phyloP scores from a whole-genome alignment of 106 monocot genomes.

The Agapanthus africanus region DNA sequence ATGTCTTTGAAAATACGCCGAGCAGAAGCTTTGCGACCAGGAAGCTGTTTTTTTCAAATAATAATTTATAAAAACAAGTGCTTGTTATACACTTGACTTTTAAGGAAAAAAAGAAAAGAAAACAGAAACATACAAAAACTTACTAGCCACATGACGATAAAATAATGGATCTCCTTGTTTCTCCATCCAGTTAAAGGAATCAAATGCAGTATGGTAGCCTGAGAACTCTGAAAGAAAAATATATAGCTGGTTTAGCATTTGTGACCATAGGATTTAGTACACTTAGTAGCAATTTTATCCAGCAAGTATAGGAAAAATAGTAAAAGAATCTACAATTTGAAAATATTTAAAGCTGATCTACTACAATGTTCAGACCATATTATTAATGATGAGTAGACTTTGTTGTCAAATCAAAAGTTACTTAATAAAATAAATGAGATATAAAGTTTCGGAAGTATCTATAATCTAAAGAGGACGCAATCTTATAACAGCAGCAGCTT shows the following conservation, averaged over 20 bases:
- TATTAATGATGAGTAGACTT: not conserved
- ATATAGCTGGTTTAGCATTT: not conserved
- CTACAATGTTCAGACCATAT: not conserved
- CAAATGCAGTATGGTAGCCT: constrained; percentile 75
- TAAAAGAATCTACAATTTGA: too few relatives aligned
- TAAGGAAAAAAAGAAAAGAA: not conserved
- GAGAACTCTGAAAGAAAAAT: constrained; percentile 43
- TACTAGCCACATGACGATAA: constrained; percentile 76
- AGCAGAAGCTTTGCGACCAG: not conserved
- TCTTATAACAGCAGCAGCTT: not conserved
- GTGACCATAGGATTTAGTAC: not conserved
- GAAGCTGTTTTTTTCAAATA: too few relatives aligned
- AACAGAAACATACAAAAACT: constrained; percentile 20
- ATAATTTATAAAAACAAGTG: too few relatives aligned
- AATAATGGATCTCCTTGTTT: constrained; percentile 82
- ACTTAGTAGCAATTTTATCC: not conserved
- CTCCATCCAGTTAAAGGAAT: constrained; percentile 75
- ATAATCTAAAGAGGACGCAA: not conserved
- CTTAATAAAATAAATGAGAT: not conserved
- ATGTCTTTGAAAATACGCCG: not conserved
- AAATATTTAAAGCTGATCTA: not conserved
- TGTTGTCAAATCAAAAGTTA: not conserved
- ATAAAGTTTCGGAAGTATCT: not conserved
- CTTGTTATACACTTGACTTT: too few relatives aligned
- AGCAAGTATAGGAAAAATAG: not conserved